These are phyloP conservation scores for Gonium pectorale DNA, from an alignment of 139 green algal genomes.

Conservation along the genomic window DNA sequence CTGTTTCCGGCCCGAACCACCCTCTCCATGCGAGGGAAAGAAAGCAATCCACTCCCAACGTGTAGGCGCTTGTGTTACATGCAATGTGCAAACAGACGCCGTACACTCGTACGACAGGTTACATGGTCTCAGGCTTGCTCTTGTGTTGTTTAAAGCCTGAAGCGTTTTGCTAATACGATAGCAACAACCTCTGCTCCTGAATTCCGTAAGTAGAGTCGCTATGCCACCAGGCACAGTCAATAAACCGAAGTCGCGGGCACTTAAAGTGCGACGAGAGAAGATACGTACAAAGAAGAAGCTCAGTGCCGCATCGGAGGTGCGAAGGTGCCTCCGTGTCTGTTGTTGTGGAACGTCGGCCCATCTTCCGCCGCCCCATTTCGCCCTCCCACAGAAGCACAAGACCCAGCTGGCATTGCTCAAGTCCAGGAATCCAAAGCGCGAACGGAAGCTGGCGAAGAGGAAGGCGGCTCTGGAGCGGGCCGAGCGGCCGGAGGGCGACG, in stretches of 20 bases:
- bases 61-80: no score
- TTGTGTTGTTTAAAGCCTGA: no score
- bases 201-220: background rate
- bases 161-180: no score
- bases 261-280: constrained; percentile 47
- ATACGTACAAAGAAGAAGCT: constrained; percentile 49
- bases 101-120: no score
- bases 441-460: constrained; percentile 21
- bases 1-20: no score
- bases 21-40: no score
- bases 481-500: background rate
- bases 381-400: constrained; percentile 35
- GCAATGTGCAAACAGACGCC: no score
- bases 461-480: constrained; percentile 15
- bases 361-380: no score
- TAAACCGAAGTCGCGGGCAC: constrained; percentile 7
- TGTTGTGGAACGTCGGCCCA: no score
- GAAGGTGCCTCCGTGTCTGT: no score
- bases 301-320: constrained; percentile 30
- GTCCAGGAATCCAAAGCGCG: constrained; percentile 24
- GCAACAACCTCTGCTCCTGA: background rate
- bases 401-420: background rate
- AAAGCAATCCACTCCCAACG: no score
- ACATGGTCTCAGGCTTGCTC: no score
- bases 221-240: constrained; percentile 28